Evolutionary conservation across 176 grass and related monocot genomes (phyloP).

Genomic region (Ampelocalamus luodianensis): DNA sequence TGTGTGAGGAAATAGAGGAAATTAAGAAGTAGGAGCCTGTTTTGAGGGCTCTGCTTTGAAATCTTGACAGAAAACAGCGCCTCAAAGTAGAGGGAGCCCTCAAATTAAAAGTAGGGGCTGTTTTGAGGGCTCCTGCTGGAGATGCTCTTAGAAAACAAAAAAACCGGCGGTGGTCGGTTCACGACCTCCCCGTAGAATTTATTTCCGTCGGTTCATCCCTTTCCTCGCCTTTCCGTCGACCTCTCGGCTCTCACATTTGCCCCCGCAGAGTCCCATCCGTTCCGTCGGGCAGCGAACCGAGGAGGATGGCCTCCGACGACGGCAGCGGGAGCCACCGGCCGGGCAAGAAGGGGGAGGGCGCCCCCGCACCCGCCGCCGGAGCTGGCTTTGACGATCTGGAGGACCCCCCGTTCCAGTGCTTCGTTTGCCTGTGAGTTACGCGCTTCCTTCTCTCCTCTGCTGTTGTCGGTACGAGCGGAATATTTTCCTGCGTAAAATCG

Average conservation of each 20-base stretch:
- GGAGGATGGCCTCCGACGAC: constrained; percentile 51
- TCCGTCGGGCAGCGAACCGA: neutral
- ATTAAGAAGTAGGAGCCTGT: too few relatives aligned
- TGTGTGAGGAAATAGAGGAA: too few relatives aligned
- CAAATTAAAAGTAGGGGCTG: too few relatives aligned
- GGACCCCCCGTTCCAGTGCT: constrained; percentile 65
- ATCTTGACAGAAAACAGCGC: too few relatives aligned
- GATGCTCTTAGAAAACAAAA: too few relatives aligned
- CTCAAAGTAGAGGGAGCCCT: too few relatives aligned
- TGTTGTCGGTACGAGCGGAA: neutral
- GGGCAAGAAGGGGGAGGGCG: neutral
- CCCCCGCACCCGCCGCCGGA: neutral
- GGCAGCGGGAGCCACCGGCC: neutral
- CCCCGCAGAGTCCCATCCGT: constrained; percentile 16
- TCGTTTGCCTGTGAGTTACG: constrained; percentile 83
- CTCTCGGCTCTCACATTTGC: constrained; percentile 17
- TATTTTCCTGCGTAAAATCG: neutral
- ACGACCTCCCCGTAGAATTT: too few relatives aligned
- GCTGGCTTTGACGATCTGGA: constrained; percentile 35
- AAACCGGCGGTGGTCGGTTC: too few relatives aligned
- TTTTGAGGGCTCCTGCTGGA: too few relatives aligned
- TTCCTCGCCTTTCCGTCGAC: neutral
- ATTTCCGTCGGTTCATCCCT: too few relatives aligned
- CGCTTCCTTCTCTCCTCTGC: neutral
- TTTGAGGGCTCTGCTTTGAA: too few relatives aligned